Evolutionary conservation across 148 eudicot species (phyloP).

Genomic region (Rhododendron williamsianum): DNA sequence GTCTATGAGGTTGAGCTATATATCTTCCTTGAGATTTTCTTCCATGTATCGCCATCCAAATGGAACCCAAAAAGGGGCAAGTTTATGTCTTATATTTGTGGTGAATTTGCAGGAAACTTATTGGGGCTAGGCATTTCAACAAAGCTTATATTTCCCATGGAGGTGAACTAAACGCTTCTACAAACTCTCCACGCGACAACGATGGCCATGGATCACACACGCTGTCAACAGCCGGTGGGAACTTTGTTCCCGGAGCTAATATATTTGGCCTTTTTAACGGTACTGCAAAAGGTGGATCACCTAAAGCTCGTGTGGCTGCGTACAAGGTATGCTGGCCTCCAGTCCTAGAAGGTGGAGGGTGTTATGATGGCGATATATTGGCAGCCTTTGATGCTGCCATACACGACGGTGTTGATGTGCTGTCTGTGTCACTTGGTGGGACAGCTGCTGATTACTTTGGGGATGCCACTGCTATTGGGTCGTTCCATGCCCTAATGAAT

Average conservation of each 20-base stretch:
- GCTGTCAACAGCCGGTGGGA: slow-evolving; percentile 65
- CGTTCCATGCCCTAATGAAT: slow-evolving; percentile 50
- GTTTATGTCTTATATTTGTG: background rate
- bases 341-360: slow-evolving; percentile 11
- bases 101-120: slow-evolving; percentile 44
- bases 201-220: slow-evolving; percentile 80
- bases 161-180: slow-evolving; percentile 1
- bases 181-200: slow-evolving; percentile 36
- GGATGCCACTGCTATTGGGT: slow-evolving; percentile 43
- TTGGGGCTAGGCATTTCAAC: slow-evolving; percentile 62
- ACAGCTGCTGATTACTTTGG: slow-evolving; percentile 19
- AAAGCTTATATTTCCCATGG: slow-evolving; percentile 21
- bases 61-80: background rate
- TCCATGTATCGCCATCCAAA: background rate
- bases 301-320: slow-evolving; percentile 61
- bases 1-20: background rate
- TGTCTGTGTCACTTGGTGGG: slow-evolving; percentile 58
- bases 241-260: slow-evolving; percentile 45
- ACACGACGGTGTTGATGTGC: slow-evolving; percentile 60
- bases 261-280: slow-evolving; percentile 38
- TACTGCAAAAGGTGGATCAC: slow-evolving; percentile 75
- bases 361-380: slow-evolving; percentile 48
- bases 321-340: slow-evolving; percentile 65
- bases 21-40: background rate
- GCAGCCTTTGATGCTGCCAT: slow-evolving; percentile 56